phyloP scores from a whole-genome alignment of 805 yeast genomes.

The Wickerhamomyces canadensis region DNA sequence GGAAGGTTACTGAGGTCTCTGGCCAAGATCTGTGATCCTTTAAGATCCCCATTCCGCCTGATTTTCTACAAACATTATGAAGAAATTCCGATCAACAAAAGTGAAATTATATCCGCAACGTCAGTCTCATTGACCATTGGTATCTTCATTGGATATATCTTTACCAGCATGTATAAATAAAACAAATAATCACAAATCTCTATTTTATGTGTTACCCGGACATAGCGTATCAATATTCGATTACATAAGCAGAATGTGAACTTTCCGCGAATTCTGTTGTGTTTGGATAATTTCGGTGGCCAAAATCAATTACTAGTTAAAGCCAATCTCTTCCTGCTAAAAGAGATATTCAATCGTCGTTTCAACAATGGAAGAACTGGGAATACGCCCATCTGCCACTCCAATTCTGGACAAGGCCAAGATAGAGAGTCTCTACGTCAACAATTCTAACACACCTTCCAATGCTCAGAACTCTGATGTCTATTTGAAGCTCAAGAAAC shows the following conservation, averaged over 20 bases:
- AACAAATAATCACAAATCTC: too few relatives aligned
- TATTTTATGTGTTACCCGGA: not conserved
- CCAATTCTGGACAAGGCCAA: constrained; percentile 29
- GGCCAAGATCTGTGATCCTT: not conserved
- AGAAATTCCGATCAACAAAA: not conserved
- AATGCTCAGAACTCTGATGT: constrained; percentile 47
- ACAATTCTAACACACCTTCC: constrained; percentile 12
- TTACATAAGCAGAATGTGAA: too few relatives aligned
- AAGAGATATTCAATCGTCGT: not conserved
- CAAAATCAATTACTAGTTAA: constrained; percentile 7
- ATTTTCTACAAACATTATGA: constrained; percentile 6
- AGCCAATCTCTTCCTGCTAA: too few relatives aligned
- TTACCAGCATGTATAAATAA: constrained; percentile 1
- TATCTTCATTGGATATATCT: constrained; percentile 6
- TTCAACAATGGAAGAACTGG: constrained; percentile 54
- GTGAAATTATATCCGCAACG: constrained; percentile 2
- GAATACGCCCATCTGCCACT: constrained; percentile 35
- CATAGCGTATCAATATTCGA: too few relatives aligned
- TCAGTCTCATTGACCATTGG: constrained; percentile 8
- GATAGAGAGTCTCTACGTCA: constrained; percentile 23
- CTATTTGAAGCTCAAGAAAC: constrained; percentile 76
- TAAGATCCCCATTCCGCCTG: constrained; percentile 11
- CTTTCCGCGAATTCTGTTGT: constrained; percentile 1
- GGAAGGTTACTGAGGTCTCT: not conserved
- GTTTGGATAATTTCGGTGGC: constrained; percentile 12